Evolutionary conservation across 768 basidiomycete species (phyloP), one percentile per base, ranked within the genome.

Genomic region (Coprinopsis strossmayeri): DNA sequence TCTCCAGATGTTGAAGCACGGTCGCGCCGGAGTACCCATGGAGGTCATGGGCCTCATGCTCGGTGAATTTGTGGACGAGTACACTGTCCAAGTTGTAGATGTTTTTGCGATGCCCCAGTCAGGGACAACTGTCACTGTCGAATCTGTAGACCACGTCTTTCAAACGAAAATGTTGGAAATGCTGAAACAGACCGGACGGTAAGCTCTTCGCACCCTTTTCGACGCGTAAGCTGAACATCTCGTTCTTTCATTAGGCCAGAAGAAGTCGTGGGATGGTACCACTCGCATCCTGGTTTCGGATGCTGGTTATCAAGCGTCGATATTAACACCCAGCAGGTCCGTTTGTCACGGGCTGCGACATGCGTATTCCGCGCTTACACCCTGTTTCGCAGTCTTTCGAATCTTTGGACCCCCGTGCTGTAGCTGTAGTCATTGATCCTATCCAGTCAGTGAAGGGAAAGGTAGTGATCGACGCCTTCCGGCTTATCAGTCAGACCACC

Each of bases 31-130:
- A 51, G 96, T 99, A 23, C 96, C 96, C 7, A 93, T 98, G 89
- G 96, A 99, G 70, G 95, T 98, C 56, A 98, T 99, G 95, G 90
- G 91, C 53, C 80, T 93, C 32, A 94, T 97, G 91, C 76, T 98
- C 20, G 94, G 95, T 12, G 93, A 96, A 64, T 98, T 98, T 57
- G 91, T 98, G 40, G 96, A 99, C 71, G 96, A 98, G 63, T 95
- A 95, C 73, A 87, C 87, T 3, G 83, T 95, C 39, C 85, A 92
- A 66, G 87, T 92, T 35, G 85, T 94, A 64, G 95, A 98, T 63
- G 95, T 97, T 53, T 98, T 97, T 59, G 95, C 95, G 38, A 97
- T 98, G 95, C 95, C 95, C 39, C 95, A 97, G 59, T 92, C 91
- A 13, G 95, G 95, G 53, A 98, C 95, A 15, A 94, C 91, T 0